These are phyloP conservation scores for Madurella mycetomatis DNA, from an alignment of 2,329 filamentous ascomycete species.

Conservation along the genomic window DNA sequence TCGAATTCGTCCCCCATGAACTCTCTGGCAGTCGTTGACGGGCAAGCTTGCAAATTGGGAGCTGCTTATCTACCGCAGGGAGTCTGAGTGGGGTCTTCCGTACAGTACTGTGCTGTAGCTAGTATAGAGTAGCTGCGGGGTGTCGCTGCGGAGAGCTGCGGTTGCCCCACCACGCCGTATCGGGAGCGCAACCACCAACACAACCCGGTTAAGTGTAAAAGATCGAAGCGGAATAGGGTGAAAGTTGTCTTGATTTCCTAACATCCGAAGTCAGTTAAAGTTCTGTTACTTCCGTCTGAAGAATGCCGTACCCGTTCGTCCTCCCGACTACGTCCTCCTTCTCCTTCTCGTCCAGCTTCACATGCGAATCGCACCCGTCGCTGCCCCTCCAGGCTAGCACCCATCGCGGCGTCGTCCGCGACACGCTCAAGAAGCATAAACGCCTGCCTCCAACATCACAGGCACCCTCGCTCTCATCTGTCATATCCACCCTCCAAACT, in stretches of 20 bases:
- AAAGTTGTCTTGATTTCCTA: neutral
- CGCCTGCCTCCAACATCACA: slow-evolving; percentile 70
- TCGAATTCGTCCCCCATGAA: too few relatives aligned
- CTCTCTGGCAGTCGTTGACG: too few relatives aligned
- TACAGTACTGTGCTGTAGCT: too few relatives aligned
- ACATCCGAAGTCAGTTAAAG: neutral
- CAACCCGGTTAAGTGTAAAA: too few relatives aligned
- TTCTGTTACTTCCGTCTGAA: neutral
- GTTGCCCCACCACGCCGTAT: too few relatives aligned
- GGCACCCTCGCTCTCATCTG: slow-evolving; percentile 62
- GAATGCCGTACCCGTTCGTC: slow-evolving; percentile 84
- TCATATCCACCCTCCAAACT: slow-evolving; percentile 64
- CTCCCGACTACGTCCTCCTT: slow-evolving; percentile 88
- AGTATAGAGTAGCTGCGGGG: too few relatives aligned
- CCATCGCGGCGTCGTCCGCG: slow-evolving; percentile 75
- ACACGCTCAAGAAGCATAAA: slow-evolving; percentile 85
- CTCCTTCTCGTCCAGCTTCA: slow-evolving; percentile 72
- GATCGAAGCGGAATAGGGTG: slow-evolving; percentile 8
- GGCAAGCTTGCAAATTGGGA: too few relatives aligned
- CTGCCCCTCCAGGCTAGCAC: slow-evolving; percentile 78
- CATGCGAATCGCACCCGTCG: slow-evolving; percentile 80
- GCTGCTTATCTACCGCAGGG: too few relatives aligned
- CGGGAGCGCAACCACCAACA: too few relatives aligned
- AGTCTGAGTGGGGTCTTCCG: too few relatives aligned
- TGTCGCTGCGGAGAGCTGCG: too few relatives aligned